Evolutionary conservation across 306 rosid genomes (phyloP).

Genomic region (Lathyrus tuberosus): DNA sequence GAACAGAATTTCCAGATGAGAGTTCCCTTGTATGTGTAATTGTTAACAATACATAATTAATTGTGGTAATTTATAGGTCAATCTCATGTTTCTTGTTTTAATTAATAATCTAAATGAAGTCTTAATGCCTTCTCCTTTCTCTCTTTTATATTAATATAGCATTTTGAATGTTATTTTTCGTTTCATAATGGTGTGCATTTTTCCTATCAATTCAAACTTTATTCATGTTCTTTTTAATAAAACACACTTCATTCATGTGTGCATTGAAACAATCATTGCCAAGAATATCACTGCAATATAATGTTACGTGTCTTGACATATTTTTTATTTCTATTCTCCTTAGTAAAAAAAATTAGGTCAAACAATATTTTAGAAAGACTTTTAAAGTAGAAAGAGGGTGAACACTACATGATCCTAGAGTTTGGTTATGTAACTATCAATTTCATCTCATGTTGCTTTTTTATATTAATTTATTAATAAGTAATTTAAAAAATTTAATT

Average conservation of each 20-base stretch:
- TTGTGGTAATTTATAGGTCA: conserved; percentile 40
- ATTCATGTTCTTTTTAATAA: neutral
- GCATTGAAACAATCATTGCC: neutral
- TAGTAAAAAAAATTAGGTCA: too few relatives aligned
- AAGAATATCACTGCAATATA: neutral
- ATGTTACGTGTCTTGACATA: too few relatives aligned
- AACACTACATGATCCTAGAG: too few relatives aligned
- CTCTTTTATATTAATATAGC: neutral
- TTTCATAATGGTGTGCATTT: neutral
- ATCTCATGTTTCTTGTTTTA: conserved; percentile 17
- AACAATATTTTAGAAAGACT: too few relatives aligned
- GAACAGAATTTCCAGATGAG: conserved; percentile 60
- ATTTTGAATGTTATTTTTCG: conserved; percentile 17
- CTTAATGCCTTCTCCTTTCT: conserved; percentile 1
- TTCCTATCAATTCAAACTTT: neutral
- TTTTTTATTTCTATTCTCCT: too few relatives aligned
- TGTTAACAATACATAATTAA: conserved; percentile 42
- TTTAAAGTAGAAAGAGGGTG: too few relatives aligned
- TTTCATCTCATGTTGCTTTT: too few relatives aligned
- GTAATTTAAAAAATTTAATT: too few relatives aligned
- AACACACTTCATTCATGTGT: neutral
- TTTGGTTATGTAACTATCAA: too few relatives aligned
- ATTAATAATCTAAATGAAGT: conserved; percentile 24
- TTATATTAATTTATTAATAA: too few relatives aligned
- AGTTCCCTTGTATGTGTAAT: conserved; percentile 38